Base-by-base conservation (phyloP, 306 rosid species). In the Vigna angularis region DNA sequence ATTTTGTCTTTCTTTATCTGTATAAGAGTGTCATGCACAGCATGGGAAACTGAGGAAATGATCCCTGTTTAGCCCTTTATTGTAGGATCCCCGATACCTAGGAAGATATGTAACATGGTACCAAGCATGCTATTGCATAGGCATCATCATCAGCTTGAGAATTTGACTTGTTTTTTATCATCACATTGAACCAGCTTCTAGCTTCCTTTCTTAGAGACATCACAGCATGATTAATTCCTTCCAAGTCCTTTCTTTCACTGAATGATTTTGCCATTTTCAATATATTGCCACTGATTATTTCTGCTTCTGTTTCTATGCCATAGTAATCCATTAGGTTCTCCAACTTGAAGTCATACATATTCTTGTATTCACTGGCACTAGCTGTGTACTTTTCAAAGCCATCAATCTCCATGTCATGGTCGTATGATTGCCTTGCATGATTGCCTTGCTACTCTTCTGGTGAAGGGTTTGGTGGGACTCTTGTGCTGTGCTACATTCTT, bases 301-400 rank as follows among this genome's bases (percentile, higher is more conserved):
- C 98, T 40, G 91, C 92, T 82, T 93, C 97, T 16, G 93, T 88
- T 68, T 85, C 86, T 83, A 93, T 86, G 44, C 93, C 96, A 81
- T 90, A 93, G 82, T 87, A 88, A 28, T 87, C 89, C 92, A 93
- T 86, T 32, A 93, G 80, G 75, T 86, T 91, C 13, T 87, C 81
- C 79, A 93, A 76, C 66, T 75, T 94, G 79, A 52, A 81, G 79
- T 94, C 98, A 58, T 94, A 91, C 74, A 76, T 91, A 69, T 12
- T 64, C 73, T 93, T 93, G 93, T 85, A 48, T 63, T 79, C 82
- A 73, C 70, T 61, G 53, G 97, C 97, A 77, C 26, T 52, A 1
- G 44, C 44, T 63, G 24, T 40, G 2, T 72, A 72, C 18, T 72
- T 79, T 22, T 91, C 93, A 75, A 86, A 91, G 56, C 92, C 96